A percentile compares a stretch with the other conserved stretches of the same genome.
Evolutionary conservation across 768 basidiomycete species (phyloP).

Genomic region (Podaxis mareebaensis): DNA sequence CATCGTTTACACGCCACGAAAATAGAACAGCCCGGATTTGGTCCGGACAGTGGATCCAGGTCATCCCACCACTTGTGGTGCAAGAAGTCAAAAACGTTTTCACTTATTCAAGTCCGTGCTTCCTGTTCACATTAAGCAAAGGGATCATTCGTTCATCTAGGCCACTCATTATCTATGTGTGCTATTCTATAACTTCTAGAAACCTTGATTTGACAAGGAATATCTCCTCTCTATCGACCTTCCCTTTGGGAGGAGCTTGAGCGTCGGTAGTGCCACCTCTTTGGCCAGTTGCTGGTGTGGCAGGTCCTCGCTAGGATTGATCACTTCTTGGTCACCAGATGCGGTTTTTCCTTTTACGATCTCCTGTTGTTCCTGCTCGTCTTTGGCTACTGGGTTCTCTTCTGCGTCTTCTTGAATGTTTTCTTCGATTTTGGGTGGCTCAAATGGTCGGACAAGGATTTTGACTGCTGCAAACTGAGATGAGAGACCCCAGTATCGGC

Average conservation of each 20-base stretch:
- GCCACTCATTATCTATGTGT: too few relatives aligned
- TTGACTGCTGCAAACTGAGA: constrained; percentile 28
- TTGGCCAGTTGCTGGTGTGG: background rate
- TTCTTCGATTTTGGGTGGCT: constrained; percentile 4
- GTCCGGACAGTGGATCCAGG: too few relatives aligned
- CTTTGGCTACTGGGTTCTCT: background rate
- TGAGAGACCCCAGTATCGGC: background rate
- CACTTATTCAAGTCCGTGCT: too few relatives aligned
- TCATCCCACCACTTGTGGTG: too few relatives aligned
- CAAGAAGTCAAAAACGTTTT: too few relatives aligned
- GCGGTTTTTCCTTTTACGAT: background rate
- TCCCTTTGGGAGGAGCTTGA: background rate
- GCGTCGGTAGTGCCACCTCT: background rate
- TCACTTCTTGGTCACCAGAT: background rate
- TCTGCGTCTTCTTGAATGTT: background rate
- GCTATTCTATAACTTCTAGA: background rate
- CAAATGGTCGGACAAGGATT: constrained; percentile 33
- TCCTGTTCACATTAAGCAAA: too few relatives aligned
- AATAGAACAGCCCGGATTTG: too few relatives aligned
- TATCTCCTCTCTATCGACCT: background rate
- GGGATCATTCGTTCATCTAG: too few relatives aligned
- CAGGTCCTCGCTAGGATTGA: background rate
- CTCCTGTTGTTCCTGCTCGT: background rate
- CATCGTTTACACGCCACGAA: too few relatives aligned
- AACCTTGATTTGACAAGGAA: background rate